phyloP scores from a whole-genome alignment of 1,284 basidiomycete genomes.

The Vanrija sp. region DNA sequence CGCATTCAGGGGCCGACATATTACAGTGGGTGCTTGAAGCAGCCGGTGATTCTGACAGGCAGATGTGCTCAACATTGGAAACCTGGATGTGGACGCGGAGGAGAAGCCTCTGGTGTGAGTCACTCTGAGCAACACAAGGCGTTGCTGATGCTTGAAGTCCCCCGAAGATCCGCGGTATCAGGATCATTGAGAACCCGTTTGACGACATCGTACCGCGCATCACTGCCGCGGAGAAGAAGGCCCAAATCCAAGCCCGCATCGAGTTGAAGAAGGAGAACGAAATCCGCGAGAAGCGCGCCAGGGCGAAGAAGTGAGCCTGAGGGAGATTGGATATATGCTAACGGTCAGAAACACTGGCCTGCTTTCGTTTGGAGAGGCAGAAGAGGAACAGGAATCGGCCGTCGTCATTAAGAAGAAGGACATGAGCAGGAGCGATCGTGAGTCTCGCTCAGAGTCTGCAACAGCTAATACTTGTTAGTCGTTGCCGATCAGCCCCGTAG shows the following conservation, averaged over 20 bases:
- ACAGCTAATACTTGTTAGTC: too few species aligned
- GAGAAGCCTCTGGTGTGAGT: slow-evolving; percentile 81
- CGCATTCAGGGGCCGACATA: slow-evolving; percentile 62
- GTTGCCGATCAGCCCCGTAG: too few species aligned
- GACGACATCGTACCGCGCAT: slow-evolving; percentile 93
- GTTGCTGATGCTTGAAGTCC: slow-evolving; percentile 57
- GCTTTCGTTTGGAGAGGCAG: slow-evolving; percentile 80
- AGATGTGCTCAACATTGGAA: slow-evolving; percentile 87
- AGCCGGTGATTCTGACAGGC: background rate
- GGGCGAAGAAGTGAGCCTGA: slow-evolving; percentile 69
- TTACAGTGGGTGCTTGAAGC: slow-evolving; percentile 62
- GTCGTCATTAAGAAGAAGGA: slow-evolving; percentile 66
- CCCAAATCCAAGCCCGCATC: slow-evolving; percentile 71
- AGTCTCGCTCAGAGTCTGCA: slow-evolving; percentile 40
- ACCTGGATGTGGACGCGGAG: slow-evolving; percentile 76
- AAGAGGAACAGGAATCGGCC: slow-evolving; percentile 57
- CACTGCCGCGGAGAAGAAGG: slow-evolving; percentile 81
- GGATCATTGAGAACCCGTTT: slow-evolving; percentile 88
- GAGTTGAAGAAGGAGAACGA: slow-evolving; percentile 71
- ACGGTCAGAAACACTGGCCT: slow-evolving; percentile 71
- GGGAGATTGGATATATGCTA: background rate
- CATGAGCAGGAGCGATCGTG: slow-evolving; percentile 73
- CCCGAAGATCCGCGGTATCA: slow-evolving; percentile 77
- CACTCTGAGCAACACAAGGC: slow-evolving; percentile 1
- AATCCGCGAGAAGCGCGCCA: slow-evolving; percentile 62